Evolutionary conservation across 2,329 filamentous ascomycete species (phyloP), one percentile per base, ranked within the genome.

Genomic region (Clonostachys solani): DNA sequence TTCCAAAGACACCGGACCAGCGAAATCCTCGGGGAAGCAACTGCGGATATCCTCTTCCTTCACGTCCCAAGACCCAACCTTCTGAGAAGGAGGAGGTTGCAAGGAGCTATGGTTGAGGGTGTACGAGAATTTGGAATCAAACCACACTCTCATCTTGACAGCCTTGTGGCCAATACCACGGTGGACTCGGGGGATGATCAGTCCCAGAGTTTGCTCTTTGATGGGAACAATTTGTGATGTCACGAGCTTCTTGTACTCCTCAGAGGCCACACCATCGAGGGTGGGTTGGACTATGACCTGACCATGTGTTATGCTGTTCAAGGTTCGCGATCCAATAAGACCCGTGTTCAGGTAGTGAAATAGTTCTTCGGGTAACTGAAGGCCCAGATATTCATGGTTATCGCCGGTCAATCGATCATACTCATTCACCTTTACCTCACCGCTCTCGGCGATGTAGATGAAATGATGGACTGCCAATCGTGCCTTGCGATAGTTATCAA

Each of bases 261-360:
- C 76, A 2, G 90, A 87, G 42, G 84, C 81, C 44, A 88, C 85
- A 42, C 90, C 89, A 50, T 96, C 94, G 46, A 96, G 73, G 5
- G 92, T 94, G n/a, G 92, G 86, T 45, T 83, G 78, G 45, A 96
- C 79, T 33, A 87, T 69, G 48, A 95, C 80, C 62, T 92, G 84
- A 53, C 86, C 83, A 46, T 89, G 86, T 5, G 89, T 87, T 56
- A 96, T 82, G 78, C 85, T 92, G 62, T 87, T 89, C 12, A 95
- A 78, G 36, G 96, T 75, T 43, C 89, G 83, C 19, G 90, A 77
- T 29, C 89, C 83, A 53, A 97, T 82, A 40, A 96, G 72, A 34
- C 90, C 94, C 45, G 81, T 84, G 49, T 90, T 91, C 44, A 96
- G 76, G 64, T 97, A 97, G 65, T 90, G 87, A 63, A 92, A 92